Percentiles rank a stretch among this genome's conserved stretches.
These are phyloP conservation scores for Verticillium tricorpus DNA, from an alignment of 2,329 filamentous ascomycete species.

Conservation along the genomic window DNA sequence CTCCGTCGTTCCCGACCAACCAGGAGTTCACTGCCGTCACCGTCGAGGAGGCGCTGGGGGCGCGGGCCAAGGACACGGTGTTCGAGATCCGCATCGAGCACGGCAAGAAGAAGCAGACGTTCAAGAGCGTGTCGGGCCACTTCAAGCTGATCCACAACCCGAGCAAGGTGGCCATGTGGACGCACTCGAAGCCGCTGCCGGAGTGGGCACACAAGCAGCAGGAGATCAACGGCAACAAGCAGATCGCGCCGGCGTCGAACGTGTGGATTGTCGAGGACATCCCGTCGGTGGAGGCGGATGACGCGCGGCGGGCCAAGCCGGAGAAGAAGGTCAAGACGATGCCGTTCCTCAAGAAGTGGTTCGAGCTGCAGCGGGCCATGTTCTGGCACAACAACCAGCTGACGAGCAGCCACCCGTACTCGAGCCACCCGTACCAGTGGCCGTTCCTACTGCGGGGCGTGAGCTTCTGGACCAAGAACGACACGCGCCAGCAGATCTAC, in stretches of 20 bases:
- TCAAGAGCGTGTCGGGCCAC: conserved; percentile 85
- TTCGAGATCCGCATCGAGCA: conserved; percentile 91
- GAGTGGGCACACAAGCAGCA: conserved; percentile 98
- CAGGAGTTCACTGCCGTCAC: conserved; percentile 92
- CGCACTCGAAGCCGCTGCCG: conserved; percentile 87
- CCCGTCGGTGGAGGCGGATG: conserved; percentile 68
- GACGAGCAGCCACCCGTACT: conserved; percentile 94
- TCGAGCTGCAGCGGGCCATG: conserved; percentile 96
- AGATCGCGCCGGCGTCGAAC: conserved; percentile 82
- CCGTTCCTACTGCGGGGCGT: conserved; percentile 95
- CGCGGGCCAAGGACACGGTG: conserved; percentile 80
- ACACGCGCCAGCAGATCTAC: conserved; percentile 95
- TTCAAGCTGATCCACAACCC: conserved; percentile 96
- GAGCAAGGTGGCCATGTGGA: conserved; percentile 99
- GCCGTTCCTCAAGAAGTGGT: conserved; percentile 89
- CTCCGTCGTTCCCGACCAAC: conserved; percentile 93
- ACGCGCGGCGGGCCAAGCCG: conserved; percentile 69
- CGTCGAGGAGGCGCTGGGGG: conserved; percentile 65
- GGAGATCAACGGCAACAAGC: conserved; percentile 99
- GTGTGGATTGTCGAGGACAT: conserved; percentile 93
- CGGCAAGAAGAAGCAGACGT: conserved; percentile 74
- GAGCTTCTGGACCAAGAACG: conserved; percentile 98
- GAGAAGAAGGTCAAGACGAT: conserved; percentile 75
- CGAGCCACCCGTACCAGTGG: conserved; percentile 94
- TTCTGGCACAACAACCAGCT: conserved; percentile 99